Evolutionary conservation across 2,329 filamentous ascomycete genomes (phyloP).

Genomic region (Pseudogymnoascus sp.): DNA sequence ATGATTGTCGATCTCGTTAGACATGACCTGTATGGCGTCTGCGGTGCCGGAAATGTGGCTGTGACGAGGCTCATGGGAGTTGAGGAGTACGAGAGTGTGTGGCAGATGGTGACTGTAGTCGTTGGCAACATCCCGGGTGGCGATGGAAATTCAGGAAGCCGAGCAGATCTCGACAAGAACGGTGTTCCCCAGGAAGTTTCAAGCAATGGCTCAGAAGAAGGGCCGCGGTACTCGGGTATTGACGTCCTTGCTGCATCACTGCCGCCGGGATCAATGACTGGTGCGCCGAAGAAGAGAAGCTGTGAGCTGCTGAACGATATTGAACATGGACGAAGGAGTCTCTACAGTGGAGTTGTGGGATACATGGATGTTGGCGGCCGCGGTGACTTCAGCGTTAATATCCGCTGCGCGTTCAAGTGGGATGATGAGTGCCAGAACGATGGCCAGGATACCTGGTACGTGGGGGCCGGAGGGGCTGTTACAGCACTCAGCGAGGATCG

Average conservation of each 20-base stretch:
- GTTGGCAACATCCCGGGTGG: constrained; percentile 53
- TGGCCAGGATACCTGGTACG: constrained; percentile 51
- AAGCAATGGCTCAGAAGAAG: constrained; percentile 5
- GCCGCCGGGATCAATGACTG: constrained; percentile 93
- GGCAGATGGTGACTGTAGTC: constrained; percentile 84
- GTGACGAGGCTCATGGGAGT: constrained; percentile 77
- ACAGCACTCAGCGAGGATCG: constrained; percentile 74
- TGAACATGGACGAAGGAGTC: constrained; percentile 58
- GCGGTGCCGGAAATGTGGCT: constrained; percentile 62
- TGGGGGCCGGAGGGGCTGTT: constrained; percentile 86
- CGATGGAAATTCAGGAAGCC: neutral
- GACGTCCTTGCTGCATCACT: constrained; percentile 71
- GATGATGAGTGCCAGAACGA: constrained; percentile 45
- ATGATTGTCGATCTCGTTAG: constrained; percentile 98
- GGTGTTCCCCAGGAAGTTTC: constrained; percentile 9
- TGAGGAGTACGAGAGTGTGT: constrained; percentile 86
- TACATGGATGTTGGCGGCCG: constrained; percentile 81
- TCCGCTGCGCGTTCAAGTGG: constrained; percentile 72
- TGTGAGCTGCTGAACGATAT: constrained; percentile 72
- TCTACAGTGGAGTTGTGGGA: constrained; percentile 85
- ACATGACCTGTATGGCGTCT: constrained; percentile 83
- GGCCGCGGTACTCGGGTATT: constrained; percentile 51
- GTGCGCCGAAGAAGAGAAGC: constrained; percentile 86
- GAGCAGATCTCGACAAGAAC: neutral
- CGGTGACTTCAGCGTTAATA: constrained; percentile 87